Evolutionary conservation across 2,329 filamentous ascomycete genomes (phyloP).

Genomic region (Venturia pyrina): DNA sequence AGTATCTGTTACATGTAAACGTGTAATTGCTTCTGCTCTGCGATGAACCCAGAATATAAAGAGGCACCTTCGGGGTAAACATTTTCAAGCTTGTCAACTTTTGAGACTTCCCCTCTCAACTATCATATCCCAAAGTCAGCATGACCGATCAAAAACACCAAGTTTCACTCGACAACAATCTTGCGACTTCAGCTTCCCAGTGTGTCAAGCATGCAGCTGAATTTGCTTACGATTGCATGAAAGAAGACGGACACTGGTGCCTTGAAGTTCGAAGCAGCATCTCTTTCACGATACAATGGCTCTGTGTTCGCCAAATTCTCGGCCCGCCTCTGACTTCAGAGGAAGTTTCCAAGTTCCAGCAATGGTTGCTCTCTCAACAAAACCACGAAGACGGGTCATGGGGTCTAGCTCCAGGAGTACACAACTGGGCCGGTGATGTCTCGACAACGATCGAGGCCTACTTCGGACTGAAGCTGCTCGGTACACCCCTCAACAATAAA

Average conservation of each 20-base stretch:
- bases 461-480: background rate
- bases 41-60: background rate
- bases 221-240: background rate
- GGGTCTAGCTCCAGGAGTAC: conserved; percentile 6
- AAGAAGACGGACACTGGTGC: background rate
- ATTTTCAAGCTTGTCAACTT: background rate
- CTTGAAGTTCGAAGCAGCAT: background rate
- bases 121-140: background rate
- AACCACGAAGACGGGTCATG: conserved; percentile 6
- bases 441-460: conserved; percentile 1
- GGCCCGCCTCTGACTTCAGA: background rate
- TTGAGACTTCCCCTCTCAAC: background rate
- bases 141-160: background rate
- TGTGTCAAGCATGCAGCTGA: background rate
- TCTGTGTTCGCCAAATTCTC: background rate
- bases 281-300: background rate
- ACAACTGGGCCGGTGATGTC: background rate
- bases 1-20: too few relatives aligned
- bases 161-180: background rate
- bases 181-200: background rate
- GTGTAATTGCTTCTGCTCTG: too few relatives aligned
- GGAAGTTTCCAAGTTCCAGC: background rate
- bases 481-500: background rate
- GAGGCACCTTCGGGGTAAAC: background rate
- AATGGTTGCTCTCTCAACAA: background rate